Conservation (phyloP, 345 rosid species). For the Citrus sp. region DNA sequence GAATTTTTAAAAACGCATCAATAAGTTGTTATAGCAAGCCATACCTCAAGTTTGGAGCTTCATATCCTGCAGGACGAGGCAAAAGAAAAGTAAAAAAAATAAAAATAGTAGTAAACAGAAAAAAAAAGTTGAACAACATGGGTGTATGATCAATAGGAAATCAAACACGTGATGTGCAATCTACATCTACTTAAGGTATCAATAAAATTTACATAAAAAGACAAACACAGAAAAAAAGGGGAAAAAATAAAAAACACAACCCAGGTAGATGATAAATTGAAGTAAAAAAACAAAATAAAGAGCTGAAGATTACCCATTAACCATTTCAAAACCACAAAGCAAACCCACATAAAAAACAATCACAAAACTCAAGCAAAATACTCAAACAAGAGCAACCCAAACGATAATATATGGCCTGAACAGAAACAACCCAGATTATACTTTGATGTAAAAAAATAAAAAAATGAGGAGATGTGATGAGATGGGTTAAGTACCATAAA, state of each 20-base stretch:
- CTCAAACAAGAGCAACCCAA: not conserved
- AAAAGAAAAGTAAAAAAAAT: slow-evolving; percentile 1
- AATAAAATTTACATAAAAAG: not conserved
- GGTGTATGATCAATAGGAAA: not conserved
- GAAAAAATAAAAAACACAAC: not conserved
- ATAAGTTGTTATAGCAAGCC: not conserved
- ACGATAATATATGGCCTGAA: not conserved
- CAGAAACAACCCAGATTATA: not conserved
- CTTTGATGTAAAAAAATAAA: not conserved
- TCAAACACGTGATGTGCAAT: not conserved
- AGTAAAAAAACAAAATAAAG: not conserved
- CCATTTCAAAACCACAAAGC: not conserved
- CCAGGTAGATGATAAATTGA: not conserved
- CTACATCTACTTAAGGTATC: not conserved
- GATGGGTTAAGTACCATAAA: slow-evolving; percentile 38
- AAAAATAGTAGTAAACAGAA: not conserved
- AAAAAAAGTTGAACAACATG: not conserved
- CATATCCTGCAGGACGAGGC: slow-evolving; percentile 56
- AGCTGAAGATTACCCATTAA: not conserved
- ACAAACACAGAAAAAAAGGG: not conserved
- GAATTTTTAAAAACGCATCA: not conserved
- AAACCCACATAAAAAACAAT: not conserved
- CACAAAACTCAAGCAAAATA: not conserved
- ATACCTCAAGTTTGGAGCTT: slow-evolving; percentile 83
- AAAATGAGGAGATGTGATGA: not conserved